phyloP scores from a whole-genome alignment of 2,329 filamentous ascomycete genomes.

The Talaromyces sp. region DNA sequence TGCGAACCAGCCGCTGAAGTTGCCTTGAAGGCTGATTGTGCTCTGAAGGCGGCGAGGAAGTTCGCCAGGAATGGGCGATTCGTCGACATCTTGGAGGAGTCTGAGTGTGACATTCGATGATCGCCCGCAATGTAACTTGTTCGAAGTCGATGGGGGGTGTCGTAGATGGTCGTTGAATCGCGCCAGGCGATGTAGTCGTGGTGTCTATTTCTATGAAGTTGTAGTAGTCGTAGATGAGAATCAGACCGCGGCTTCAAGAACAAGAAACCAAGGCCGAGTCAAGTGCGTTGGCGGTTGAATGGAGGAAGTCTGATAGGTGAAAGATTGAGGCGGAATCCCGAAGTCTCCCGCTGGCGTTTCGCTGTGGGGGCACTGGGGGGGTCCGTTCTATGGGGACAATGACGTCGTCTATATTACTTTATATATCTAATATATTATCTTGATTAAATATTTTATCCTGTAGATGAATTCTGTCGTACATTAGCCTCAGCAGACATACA shows the following conservation, averaged over 20 bases:
- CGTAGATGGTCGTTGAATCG: background rate
- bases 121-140: background rate
- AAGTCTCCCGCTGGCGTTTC: conserved; percentile 10
- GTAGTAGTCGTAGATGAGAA: background rate
- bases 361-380: conserved; percentile 1
- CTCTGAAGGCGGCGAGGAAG: conserved; percentile 66
- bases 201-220: background rate
- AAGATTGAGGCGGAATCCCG: conserved; percentile 5
- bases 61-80: conserved; percentile 66
- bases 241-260: background rate
- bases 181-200: conserved; percentile 8
- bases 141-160: background rate
- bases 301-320: background rate
- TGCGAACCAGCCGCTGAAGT: conserved; percentile 37
- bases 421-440: too few relatives aligned
- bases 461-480: background rate
- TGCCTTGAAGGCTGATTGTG: conserved; percentile 61
- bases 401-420: conserved; percentile 6
- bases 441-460: background rate
- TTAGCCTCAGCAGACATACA: background rate
- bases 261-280: conserved; percentile 5
- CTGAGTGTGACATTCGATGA: conserved; percentile 8
- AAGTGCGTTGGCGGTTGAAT: conserved; percentile 3
- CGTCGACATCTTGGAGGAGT: conserved; percentile 54
- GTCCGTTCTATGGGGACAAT: background rate